phyloP scores from a whole-genome alignment of 2,329 filamentous ascomycete species.

The Teratosphaeria nubilosa region DNA sequence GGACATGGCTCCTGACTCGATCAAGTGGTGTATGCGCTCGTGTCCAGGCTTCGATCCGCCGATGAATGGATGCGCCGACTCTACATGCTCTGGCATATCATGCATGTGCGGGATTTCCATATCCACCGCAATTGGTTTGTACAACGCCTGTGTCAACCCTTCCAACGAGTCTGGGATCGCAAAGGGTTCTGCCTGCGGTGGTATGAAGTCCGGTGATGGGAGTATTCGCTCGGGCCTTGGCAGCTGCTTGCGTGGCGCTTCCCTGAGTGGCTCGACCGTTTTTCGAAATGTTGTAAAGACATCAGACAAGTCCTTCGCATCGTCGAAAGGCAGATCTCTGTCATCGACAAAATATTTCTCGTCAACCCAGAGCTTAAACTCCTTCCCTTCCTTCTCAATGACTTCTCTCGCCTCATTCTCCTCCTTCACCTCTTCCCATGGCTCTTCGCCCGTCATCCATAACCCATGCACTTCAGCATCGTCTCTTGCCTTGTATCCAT shows the following conservation, averaged over 20 bases:
- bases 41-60: slow-evolving; percentile 57
- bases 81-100: slow-evolving; percentile 40
- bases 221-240: slow-evolving; percentile 49
- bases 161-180: slow-evolving; percentile 47
- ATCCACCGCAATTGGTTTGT: slow-evolving; percentile 46
- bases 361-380: slow-evolving; percentile 58
- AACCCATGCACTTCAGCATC: slow-evolving; percentile 47
- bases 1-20: slow-evolving; percentile 50
- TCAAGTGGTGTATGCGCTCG: slow-evolving; percentile 49
- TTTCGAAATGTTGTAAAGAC: slow-evolving; percentile 69
- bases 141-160: slow-evolving; percentile 44
- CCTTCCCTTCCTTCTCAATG: slow-evolving; percentile 43
- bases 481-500: slow-evolving; percentile 30
- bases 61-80: slow-evolving; percentile 54
- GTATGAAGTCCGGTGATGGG: slow-evolving; percentile 46
- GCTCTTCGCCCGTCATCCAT: slow-evolving; percentile 66
- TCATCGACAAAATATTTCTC: slow-evolving; percentile 74
- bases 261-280: slow-evolving; percentile 58
- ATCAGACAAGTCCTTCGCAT: slow-evolving; percentile 55
- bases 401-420: slow-evolving; percentile 46
- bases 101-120: slow-evolving; percentile 44
- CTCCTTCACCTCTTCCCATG: slow-evolving; percentile 58
- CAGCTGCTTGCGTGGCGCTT: slow-evolving; percentile 50
- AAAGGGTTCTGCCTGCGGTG: slow-evolving; percentile 54
- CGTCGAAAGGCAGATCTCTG: slow-evolving; percentile 52